Evolutionary conservation across 2,329 filamentous ascomycete species (phyloP).

Genomic region (Fusarium concolor): DNA sequence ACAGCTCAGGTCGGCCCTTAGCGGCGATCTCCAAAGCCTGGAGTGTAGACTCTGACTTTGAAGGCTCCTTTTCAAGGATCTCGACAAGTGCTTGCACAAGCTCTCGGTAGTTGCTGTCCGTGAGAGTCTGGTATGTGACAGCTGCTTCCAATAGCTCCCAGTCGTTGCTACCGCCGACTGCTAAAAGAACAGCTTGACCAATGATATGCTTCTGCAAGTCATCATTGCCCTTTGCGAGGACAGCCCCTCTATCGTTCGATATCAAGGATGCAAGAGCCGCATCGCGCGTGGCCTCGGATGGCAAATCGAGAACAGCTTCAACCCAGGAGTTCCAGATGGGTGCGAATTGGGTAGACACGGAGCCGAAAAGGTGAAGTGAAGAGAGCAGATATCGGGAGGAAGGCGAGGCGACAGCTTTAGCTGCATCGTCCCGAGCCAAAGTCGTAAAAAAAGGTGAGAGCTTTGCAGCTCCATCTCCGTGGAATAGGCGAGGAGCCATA

Average conservation of each 20-base stretch:
- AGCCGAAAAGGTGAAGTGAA: conserved; percentile 68
- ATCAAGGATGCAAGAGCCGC: conserved; percentile 59
- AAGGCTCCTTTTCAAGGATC: conserved; percentile 48
- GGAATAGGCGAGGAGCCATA: conserved; percentile 57
- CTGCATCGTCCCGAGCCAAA: conserved; percentile 67
- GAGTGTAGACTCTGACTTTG: conserved; percentile 50
- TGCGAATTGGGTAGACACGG: conserved; percentile 54
- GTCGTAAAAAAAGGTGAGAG: conserved; percentile 58
- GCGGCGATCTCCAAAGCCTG: conserved; percentile 62
- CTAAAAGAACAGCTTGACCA: conserved; percentile 54
- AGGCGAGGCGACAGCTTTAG: conserved; percentile 72
- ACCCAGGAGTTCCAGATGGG: conserved; percentile 60
- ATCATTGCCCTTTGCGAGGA: conserved; percentile 53
- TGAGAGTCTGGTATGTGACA: conserved; percentile 57
- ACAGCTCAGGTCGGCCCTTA: conserved; percentile 56
- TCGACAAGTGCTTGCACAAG: conserved; percentile 53
- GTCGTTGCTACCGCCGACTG: conserved; percentile 48
- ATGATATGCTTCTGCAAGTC: conserved; percentile 62
- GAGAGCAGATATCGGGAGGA: conserved; percentile 75
- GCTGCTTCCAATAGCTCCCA: conserved; percentile 64
- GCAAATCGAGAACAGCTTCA: conserved; percentile 54
- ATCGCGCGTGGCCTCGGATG: conserved; percentile 38
- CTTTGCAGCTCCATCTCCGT: conserved; percentile 45
- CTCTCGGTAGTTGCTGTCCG: conserved; percentile 49
- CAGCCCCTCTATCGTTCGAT: conserved; percentile 55